Percentiles rank a stretch among this genome's conserved stretches.
These are phyloP conservation scores for Pythium sp. DNA, from an alignment of 352 stramenopile genomes.

Conservation along the genomic window DNA sequence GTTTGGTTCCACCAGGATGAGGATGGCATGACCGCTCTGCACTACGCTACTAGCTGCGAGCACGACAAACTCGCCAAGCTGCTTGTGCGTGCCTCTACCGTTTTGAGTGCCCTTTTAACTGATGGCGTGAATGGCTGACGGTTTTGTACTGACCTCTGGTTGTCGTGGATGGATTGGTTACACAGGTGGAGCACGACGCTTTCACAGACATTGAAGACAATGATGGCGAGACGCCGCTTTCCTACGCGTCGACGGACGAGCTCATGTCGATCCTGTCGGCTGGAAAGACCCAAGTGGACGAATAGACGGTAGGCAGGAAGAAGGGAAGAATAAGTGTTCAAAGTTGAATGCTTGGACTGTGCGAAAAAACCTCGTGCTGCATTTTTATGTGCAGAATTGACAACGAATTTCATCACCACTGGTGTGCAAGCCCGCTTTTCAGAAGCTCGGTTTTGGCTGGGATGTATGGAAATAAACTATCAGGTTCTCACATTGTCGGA, in stretches of 20 bases:
- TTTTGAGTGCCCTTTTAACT: neutral
- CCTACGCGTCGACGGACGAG: conserved; percentile 32
- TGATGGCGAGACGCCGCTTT: conserved; percentile 64
- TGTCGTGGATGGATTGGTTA: neutral
- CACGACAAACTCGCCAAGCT: conserved; percentile 62
- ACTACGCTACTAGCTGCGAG: conserved; percentile 76
- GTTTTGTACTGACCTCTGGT: conserved; percentile 4
- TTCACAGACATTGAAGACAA: conserved; percentile 56
- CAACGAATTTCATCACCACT: neutral
- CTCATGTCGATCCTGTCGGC: conserved; percentile 47
- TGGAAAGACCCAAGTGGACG: conserved; percentile 16
- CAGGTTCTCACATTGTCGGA: neutral
- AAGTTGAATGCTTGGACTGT: neutral
- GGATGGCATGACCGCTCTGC: conserved; percentile 78
- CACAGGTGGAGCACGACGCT: conserved; percentile 60
- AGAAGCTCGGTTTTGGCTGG: neutral
- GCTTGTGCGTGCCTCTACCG: conserved; percentile 35
- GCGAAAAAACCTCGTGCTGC: neutral
- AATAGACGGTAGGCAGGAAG: conserved; percentile 15
- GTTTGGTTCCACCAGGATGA: conserved; percentile 37
- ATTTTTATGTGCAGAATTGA: neutral
- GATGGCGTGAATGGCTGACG: neutral
- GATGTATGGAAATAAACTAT: neutral
- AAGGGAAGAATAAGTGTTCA: neutral
- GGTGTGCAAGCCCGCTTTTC: neutral